phyloP scores from a whole-genome alignment of 495 filamentous ascomycete genomes.

The Achaetomiella virescens region DNA sequence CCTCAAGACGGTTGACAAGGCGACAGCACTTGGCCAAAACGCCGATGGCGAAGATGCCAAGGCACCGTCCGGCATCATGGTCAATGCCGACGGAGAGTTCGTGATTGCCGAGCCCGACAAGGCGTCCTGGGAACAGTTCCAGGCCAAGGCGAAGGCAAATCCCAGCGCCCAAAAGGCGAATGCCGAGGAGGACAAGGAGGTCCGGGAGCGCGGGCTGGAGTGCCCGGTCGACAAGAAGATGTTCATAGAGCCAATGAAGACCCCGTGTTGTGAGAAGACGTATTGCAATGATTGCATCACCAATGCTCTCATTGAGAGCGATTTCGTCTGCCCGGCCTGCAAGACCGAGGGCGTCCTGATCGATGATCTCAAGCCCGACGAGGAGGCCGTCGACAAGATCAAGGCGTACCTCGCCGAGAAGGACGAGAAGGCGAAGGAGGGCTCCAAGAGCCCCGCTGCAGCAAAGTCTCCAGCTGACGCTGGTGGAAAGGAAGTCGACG shows the following conservation, averaged over 20 bases:
- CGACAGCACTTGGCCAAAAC: conserved; percentile 64
- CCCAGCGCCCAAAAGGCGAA: conserved; percentile 69
- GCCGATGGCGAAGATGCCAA: conserved; percentile 68
- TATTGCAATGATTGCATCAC: conserved; percentile 99
- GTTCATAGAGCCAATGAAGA: conserved; percentile 96
- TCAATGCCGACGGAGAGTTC: conserved; percentile 94
- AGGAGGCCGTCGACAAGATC: conserved; percentile 68
- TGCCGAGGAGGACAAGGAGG: conserved; percentile 61
- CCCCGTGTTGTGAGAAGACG: conserved; percentile 92
- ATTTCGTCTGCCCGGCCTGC: conserved; percentile 91
- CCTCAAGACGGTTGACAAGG: conserved; percentile 88
- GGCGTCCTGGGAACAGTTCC: conserved; percentile 91
- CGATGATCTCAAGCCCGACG: conserved; percentile 81
- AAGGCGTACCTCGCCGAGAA: conserved; percentile 69
- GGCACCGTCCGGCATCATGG: conserved; percentile 81
- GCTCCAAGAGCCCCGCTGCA: conserved; percentile 28
- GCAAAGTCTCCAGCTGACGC: conserved; percentile 26
- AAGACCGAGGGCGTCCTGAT: conserved; percentile 83
- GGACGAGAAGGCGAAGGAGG: conserved; percentile 49
- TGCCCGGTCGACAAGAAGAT: conserved; percentile 94
- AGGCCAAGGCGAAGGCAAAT: conserved; percentile 82
- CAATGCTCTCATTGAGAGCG: conserved; percentile 93
- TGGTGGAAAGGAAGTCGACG: conserved; percentile 16
- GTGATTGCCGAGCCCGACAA: conserved; percentile 93
- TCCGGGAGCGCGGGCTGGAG: conserved; percentile 80